Percentiles rank a stretch among this genome's conserved stretches.
phyloP scores from a whole-genome alignment of 768 basidiomycete genomes.

The Panaeolus cyanescens region DNA sequence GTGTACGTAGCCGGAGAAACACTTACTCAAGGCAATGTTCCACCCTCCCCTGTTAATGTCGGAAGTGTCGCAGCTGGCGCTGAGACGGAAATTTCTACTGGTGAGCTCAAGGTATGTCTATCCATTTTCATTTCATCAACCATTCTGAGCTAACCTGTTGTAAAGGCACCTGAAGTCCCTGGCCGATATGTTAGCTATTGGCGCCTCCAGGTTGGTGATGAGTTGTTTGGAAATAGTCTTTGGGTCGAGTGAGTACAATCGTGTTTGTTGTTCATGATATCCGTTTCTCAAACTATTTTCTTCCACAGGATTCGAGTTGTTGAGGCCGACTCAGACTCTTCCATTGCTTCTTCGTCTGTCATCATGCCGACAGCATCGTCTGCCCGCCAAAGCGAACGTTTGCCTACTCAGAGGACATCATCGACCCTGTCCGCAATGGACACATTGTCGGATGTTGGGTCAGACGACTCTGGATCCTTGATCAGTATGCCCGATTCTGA shows the following conservation, averaged over 20 bases:
- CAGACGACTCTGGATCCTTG: conserved; percentile 50
- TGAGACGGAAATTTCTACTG: conserved; percentile 66
- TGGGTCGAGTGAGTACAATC: conserved; percentile 72
- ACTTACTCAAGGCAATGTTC: conserved; percentile 28
- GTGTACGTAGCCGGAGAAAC: conserved; percentile 71
- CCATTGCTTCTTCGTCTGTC: conserved; percentile 57
- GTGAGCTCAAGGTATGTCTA: conserved; percentile 66
- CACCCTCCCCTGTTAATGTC: conserved; percentile 30
- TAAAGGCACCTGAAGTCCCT: conserved; percentile 69
- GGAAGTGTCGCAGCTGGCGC: conserved; percentile 60
- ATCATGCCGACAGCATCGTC: conserved; percentile 28
- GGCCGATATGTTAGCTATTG: conserved; percentile 80
- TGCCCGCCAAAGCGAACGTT: conserved; percentile 15
- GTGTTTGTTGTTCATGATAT: background rate
- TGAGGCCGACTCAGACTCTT: conserved; percentile 51
- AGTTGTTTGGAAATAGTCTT: conserved; percentile 70
- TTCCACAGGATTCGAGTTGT: conserved; percentile 63
- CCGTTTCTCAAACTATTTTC: conserved; percentile 3
- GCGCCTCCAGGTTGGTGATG: conserved; percentile 64
- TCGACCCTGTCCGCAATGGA: conserved; percentile 24
- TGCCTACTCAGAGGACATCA: conserved; percentile 16
- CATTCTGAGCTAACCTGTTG: background rate
- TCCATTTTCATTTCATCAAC: background rate
- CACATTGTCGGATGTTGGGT: conserved; percentile 37
- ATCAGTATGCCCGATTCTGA: conserved; percentile 62